Conservation (phyloP, 495 filamentous ascomycete genomes). For the Penicillium canariense region DNA sequence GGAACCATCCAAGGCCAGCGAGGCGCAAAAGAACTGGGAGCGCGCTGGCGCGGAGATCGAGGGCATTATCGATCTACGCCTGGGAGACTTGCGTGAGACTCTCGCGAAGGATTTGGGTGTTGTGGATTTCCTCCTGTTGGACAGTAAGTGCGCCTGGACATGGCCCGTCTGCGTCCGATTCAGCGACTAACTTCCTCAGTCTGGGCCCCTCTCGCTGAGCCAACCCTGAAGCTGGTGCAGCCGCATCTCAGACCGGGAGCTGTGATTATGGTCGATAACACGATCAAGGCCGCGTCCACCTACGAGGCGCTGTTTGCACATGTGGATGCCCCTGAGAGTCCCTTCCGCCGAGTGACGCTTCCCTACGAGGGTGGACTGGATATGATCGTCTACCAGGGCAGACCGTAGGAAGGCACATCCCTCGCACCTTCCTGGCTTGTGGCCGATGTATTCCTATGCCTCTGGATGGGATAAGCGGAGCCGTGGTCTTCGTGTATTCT, state of each 20-base stretch:
- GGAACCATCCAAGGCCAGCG: conserved; percentile 46
- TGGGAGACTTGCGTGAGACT: conserved; percentile 54
- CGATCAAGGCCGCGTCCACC: conserved; percentile 22
- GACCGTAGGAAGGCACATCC: background rate
- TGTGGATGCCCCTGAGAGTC: conserved; percentile 21
- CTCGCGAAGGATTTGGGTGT: conserved; percentile 40
- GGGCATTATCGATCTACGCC: conserved; percentile 50
- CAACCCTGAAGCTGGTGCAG: conserved; percentile 46
- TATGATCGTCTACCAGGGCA: conserved; percentile 26
- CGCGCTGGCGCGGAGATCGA: conserved; percentile 42
- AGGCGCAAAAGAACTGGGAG: conserved; percentile 49
- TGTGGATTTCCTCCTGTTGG: conserved; percentile 55
- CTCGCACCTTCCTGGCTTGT: background rate
- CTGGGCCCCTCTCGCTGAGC: conserved; percentile 52
- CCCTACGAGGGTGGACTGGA: conserved; percentile 24
- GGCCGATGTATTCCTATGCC: no score
- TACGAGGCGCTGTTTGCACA: conserved; percentile 41
- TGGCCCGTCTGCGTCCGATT: background rate
- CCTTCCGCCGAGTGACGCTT: conserved; percentile 20
- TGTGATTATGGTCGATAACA: conserved; percentile 54
- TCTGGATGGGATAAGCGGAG: no score
- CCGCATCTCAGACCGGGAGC: conserved; percentile 45
- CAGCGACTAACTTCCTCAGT: conserved; percentile 32
- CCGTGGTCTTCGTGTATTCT: background rate
- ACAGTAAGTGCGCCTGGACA: conserved; percentile 45